phyloP scores from a whole-genome alignment of 371 early-diverging fungal genomes.

The Parasitella parasitica region DNA sequence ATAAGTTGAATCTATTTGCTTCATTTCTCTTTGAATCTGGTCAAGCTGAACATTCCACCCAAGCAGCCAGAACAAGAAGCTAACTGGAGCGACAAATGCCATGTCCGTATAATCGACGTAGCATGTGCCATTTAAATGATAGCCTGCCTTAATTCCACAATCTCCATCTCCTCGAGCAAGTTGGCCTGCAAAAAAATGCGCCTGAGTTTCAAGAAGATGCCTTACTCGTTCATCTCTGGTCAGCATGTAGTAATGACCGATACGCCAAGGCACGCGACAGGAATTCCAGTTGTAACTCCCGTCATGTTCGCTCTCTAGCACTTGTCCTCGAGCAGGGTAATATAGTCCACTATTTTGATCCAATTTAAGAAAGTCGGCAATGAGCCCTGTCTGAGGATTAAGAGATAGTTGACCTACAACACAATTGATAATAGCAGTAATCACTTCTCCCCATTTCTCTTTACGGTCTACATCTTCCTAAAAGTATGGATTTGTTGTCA shows the following conservation, averaged over 20 bases:
- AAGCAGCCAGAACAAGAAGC: constrained; percentile 57
- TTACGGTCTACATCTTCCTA: constrained; percentile 55
- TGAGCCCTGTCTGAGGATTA: constrained; percentile 58
- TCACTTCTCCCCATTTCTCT: constrained; percentile 52
- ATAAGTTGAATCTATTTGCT: constrained; percentile 54
- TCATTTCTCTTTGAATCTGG: constrained; percentile 50
- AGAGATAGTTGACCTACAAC: constrained; percentile 41
- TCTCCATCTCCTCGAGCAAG: constrained; percentile 36
- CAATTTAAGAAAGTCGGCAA: constrained; percentile 61
- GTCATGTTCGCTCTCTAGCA: constrained; percentile 54
- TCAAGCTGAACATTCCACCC: constrained; percentile 46
- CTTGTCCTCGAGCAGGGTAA: constrained; percentile 47
- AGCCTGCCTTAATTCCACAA: constrained; percentile 57
- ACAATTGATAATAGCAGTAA: constrained; percentile 49
- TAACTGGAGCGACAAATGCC: constrained; percentile 64
- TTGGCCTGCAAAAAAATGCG: constrained; percentile 58
- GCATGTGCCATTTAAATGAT: constrained; percentile 52
- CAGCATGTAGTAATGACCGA: constrained; percentile 60
- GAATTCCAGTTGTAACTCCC: constrained; percentile 57
- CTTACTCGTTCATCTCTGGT: constrained; percentile 54
- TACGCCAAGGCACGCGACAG: constrained; percentile 62
- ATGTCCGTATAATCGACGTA: constrained; percentile 59
- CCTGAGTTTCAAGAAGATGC: constrained; percentile 50
- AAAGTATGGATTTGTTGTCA: neutral
- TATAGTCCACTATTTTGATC: constrained; percentile 37